phyloP scores from a whole-genome alignment of 2,329 filamentous ascomycete species.

The Alternaria tenuissima region DNA sequence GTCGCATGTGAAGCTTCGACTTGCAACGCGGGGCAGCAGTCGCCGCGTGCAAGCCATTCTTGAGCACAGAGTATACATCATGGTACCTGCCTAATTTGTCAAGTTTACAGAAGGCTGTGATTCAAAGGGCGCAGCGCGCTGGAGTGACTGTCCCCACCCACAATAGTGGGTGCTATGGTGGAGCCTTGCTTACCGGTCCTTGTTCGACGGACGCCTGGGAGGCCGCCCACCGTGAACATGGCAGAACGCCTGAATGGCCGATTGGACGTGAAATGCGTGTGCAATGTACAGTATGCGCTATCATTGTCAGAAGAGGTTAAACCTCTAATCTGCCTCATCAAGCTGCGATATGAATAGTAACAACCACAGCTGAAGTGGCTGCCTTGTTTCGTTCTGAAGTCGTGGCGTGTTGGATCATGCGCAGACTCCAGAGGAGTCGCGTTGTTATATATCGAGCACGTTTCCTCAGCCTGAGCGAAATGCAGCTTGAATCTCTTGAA shows the following conservation, averaged over 20 bases:
- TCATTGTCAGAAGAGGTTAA: slow-evolving; percentile 2
- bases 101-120: background rate
- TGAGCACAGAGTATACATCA: background rate
- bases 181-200: background rate
- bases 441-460: slow-evolving; percentile 21
- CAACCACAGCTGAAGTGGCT: slow-evolving; percentile 27
- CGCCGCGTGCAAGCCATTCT: background rate
- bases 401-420: slow-evolving; percentile 11
- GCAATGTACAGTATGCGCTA: slow-evolving; percentile 1
- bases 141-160: background rate
- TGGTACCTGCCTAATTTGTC: background rate
- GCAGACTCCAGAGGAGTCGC: slow-evolving; percentile 9
- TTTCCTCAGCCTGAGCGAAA: background rate
- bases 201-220: slow-evolving; percentile 11
- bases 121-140: background rate
- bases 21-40: slow-evolving; percentile 12
- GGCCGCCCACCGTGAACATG: slow-evolving; percentile 9
- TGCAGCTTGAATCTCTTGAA: too few relatives aligned
- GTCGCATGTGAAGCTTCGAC: background rate
- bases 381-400: slow-evolving; percentile 28
- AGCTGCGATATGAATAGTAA: slow-evolving; percentile 18
- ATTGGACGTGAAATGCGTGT: background rate
- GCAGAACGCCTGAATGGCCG: slow-evolving; percentile 1
- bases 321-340: slow-evolving; percentile 36
- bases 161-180: background rate